A percentile compares a stretch with the other conserved stretches of the same genome.
Evolutionary conservation across 352 stramenopile species (phyloP).

Genomic region (Globisporangium spinosum): DNA sequence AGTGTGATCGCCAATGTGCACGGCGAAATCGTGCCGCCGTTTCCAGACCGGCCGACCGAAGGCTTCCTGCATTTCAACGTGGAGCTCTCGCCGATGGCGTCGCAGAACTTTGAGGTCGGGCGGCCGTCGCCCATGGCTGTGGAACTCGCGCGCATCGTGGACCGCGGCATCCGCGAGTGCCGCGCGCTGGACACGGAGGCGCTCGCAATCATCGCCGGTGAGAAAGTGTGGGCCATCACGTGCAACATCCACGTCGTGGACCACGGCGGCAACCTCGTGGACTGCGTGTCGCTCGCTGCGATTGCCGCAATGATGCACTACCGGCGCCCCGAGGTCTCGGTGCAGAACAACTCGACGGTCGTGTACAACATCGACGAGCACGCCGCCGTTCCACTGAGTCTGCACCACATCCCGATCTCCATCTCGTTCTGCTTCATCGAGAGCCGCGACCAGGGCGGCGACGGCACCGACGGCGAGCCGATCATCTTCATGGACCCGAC

Average conservation of each 20-base stretch:
- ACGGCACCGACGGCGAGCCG: constrained; percentile 25
- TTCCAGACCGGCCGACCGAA: constrained; percentile 83
- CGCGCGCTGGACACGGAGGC: constrained; percentile 93
- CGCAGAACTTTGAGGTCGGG: constrained; percentile 68
- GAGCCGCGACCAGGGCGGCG: constrained; percentile 23
- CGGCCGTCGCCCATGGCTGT: constrained; percentile 47
- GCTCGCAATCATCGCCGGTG: constrained; percentile 89
- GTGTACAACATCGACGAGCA: constrained; percentile 88
- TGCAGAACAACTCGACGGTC: constrained; percentile 45
- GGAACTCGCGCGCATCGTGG: constrained; percentile 87
- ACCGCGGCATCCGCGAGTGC: constrained; percentile 89
- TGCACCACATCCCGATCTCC: constrained; percentile 95
- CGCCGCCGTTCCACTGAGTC: constrained; percentile 88
- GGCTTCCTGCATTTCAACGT: constrained; percentile 86
- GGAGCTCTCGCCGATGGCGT: constrained; percentile 81
- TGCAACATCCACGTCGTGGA: constrained; percentile 91
- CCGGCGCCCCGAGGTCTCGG: constrained; percentile 87
- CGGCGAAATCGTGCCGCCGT: constrained; percentile 82
- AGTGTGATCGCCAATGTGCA: constrained; percentile 82
- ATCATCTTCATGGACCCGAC: constrained; percentile 89
- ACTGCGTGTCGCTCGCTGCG: constrained; percentile 90
- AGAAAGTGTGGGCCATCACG: constrained; percentile 93
- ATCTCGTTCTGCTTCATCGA: constrained; percentile 91
- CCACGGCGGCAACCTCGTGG: constrained; percentile 90
- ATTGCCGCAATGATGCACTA: constrained; percentile 94